These are phyloP conservation scores for Xylariaceae sp. DNA, from an alignment of 2,329 filamentous ascomycete genomes.

Conservation along the genomic window DNA sequence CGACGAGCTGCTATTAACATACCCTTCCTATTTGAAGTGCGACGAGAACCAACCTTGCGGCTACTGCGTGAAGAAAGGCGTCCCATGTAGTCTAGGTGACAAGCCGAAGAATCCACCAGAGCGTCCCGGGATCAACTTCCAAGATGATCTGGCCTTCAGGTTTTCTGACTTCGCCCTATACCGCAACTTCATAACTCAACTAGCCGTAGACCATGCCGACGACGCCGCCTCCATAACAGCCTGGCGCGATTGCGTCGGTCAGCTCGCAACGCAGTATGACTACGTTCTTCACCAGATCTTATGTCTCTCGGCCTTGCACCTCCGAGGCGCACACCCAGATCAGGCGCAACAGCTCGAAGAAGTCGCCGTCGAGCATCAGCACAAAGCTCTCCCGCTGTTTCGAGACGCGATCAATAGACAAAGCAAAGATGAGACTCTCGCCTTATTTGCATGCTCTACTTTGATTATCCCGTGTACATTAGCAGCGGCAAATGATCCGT, in stretches of 20 bases:
- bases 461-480: constrained; percentile 25
- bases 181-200: constrained; percentile 20
- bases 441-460: constrained; percentile 25
- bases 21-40: constrained; percentile 13
- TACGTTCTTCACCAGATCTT: constrained; percentile 26
- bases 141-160: constrained; percentile 13
- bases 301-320: constrained; percentile 23
- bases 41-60: constrained; percentile 25
- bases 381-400: constrained; percentile 19
- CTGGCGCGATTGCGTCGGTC: constrained; percentile 18
- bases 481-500: constrained; percentile 19
- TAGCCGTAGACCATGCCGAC: constrained; percentile 18
- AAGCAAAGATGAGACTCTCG: not conserved
- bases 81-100: constrained; percentile 20
- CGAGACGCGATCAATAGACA: constrained; percentile 15
- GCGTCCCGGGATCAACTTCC: not conserved
- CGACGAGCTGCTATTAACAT: too few species aligned
- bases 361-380: constrained; percentile 22
- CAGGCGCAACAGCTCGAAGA: constrained; percentile 12
- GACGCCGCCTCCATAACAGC: constrained; percentile 13
- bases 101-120: constrained; percentile 4
- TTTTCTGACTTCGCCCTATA: constrained; percentile 22
- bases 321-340: constrained; percentile 8
- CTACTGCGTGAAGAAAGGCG: constrained; percentile 21
- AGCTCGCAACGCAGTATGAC: constrained; percentile 19